These are phyloP conservation scores for Nakaseomyces delphensis DNA, from an alignment of 1,139 yeast species.

Conservation along the genomic window DNA sequence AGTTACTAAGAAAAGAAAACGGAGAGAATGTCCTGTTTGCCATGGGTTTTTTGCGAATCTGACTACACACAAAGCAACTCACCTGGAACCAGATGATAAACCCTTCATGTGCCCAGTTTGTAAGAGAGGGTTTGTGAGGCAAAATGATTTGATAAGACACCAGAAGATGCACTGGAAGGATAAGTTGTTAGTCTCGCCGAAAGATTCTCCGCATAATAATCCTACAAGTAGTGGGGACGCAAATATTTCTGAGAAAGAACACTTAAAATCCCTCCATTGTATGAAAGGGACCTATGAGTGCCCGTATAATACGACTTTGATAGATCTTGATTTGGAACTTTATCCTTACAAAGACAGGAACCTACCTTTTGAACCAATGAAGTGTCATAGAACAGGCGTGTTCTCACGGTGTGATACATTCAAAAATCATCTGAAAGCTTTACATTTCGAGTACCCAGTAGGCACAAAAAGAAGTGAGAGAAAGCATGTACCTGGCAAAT, in stretches of 20 bases:
- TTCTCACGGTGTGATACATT: conserved; percentile 85
- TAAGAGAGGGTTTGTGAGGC: conserved; percentile 74
- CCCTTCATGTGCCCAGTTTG: conserved; percentile 73
- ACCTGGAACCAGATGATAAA: conserved; percentile 57
- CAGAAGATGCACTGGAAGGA: conserved; percentile 73
- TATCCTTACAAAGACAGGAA: conserved; percentile 19
- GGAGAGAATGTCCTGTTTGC: conserved; percentile 78
- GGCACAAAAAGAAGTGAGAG: conserved; percentile 77
- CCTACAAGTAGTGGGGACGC: not conserved
- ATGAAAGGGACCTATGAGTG: conserved; percentile 40
- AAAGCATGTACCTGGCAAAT: conserved; percentile 54
- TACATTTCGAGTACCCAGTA: conserved; percentile 78
- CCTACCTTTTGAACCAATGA: conserved; percentile 15
- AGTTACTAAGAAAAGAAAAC: conserved; percentile 45
- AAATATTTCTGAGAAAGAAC: conserved; percentile 12
- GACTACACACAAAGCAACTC: conserved; percentile 78
- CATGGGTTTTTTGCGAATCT: conserved; percentile 63
- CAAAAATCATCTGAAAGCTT: conserved; percentile 80
- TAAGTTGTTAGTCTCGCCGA: conserved; percentile 30
- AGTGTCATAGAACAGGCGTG: conserved; percentile 72
- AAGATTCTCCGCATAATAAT: not conserved
- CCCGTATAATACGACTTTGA: conserved; percentile 33
- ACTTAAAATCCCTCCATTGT: conserved; percentile 21
- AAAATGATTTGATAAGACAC: conserved; percentile 76
- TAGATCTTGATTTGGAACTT: conserved; percentile 23